Conservation (phyloP, 106 monocot genomes). For the Ottelia alismoides region DNA sequence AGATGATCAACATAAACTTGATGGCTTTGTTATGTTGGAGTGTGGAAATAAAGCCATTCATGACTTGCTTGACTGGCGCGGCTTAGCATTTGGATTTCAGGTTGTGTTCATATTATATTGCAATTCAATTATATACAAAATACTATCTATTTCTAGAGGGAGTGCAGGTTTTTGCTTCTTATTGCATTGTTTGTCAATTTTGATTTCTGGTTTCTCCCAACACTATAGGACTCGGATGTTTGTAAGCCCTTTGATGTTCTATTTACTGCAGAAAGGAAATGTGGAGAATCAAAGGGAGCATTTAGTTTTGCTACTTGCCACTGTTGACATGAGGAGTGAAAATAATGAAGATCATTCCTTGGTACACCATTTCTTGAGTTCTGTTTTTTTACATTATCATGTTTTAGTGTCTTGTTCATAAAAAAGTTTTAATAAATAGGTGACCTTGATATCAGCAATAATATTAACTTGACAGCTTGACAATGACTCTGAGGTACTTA, state of each 20-base stretch:
- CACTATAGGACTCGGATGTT: too few species aligned
- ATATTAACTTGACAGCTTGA: too few species aligned
- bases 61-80: conserved; percentile 97
- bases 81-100: conserved; percentile 85
- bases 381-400: background rate
- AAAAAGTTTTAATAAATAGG: too few species aligned
- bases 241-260: background rate
- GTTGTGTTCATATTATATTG: conserved; percentile 20
- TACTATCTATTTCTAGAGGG: background rate
- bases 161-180: background rate
- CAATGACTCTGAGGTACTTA: conserved; percentile 20
- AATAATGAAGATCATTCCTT: conserved; percentile 24
- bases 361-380: conserved; percentile 21
- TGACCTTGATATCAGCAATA: too few species aligned
- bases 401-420: background rate
- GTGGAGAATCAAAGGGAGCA: conserved; percentile 96
- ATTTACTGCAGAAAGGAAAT: conserved; percentile 66
- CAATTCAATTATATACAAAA: background rate
- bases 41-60: conserved; percentile 19
- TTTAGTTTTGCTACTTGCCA: conserved; percentile 89
- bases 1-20: conserved; percentile 9
- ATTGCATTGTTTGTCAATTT: background rate
- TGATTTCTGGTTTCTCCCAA: too few species aligned
- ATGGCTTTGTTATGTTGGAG: conserved; percentile 20
- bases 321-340: conserved; percentile 53